Conservation (phyloP, 2,329 filamentous ascomycete genomes). For the Neonectria hederae region DNA sequence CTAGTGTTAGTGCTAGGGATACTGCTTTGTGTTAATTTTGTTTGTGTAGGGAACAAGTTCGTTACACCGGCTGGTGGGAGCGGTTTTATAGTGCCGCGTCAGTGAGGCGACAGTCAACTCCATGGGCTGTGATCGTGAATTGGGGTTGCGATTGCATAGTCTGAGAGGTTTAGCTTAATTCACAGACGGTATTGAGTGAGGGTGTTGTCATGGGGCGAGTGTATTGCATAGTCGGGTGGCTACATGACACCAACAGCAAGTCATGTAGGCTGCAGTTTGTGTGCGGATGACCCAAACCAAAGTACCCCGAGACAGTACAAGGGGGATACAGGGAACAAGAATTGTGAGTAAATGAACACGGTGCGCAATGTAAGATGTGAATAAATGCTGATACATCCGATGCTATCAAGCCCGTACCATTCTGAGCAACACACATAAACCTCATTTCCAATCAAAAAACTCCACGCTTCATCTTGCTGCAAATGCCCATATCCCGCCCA, state of each 20-base stretch:
- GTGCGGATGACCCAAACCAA: background rate
- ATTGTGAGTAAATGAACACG: background rate
- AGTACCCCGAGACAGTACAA: no score
- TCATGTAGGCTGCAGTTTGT: background rate
- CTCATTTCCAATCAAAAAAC: background rate
- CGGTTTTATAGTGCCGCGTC: background rate
- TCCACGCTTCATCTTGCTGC: background rate
- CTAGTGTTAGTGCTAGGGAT: background rate
- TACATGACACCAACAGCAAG: background rate
- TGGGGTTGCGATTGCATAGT: background rate
- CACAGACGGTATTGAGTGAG: background rate
- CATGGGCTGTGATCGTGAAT: background rate
- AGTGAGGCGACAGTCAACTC: background rate
- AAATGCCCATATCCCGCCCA: background rate
- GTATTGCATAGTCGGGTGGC: background rate
- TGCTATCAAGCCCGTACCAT: background rate
- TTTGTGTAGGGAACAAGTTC: background rate
- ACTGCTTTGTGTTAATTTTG: background rate
- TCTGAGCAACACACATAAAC: background rate
- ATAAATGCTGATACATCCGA: background rate
- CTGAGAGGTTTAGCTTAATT: background rate
- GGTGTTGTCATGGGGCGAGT: background rate
- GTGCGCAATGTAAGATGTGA: background rate
- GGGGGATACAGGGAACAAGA: background rate
- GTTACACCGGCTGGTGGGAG: background rate